Percentiles rank a stretch among this genome's conserved stretches.
These are phyloP conservation scores for Pyrrhoderma noxium DNA, from an alignment of 1,284 basidiomycete genomes.

Conservation along the genomic window DNA sequence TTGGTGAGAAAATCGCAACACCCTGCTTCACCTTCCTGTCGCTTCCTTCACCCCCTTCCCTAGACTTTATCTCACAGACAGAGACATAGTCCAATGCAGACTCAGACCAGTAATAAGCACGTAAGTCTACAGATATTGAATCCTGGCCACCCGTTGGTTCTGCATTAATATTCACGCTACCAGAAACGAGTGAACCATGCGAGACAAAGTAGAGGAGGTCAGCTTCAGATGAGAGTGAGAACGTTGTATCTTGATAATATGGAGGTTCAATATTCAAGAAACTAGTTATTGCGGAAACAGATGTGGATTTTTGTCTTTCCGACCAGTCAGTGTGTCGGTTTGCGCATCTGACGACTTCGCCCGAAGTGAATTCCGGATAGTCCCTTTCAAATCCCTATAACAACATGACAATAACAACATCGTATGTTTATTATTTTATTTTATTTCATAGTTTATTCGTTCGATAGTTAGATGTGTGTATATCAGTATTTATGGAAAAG, in stretches of 20 bases:
- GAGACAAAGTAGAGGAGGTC: conserved; percentile 25
- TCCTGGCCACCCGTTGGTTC: background rate
- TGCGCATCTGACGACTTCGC: conserved; percentile 1
- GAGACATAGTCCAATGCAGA: conserved; percentile 18
- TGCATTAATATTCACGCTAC: conserved; percentile 17
- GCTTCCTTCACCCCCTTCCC: background rate
- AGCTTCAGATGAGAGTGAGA: conserved; percentile 23
- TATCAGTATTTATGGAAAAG: too few species aligned
- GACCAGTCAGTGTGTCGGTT: background rate
- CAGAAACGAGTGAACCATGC: conserved; percentile 21
- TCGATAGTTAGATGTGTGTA: too few species aligned
- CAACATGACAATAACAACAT: too few species aligned
- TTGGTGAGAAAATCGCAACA: conserved; percentile 25
- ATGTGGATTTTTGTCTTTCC: too few species aligned
- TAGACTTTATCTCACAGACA: conserved; percentile 24
- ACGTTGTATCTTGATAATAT: conserved; percentile 13
- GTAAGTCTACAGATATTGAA: conserved; percentile 23
- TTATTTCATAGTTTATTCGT: too few species aligned
- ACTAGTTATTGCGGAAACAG: background rate
- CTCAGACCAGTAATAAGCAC: conserved; percentile 8
- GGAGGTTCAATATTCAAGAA: background rate
- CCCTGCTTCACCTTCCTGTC: conserved; percentile 23
- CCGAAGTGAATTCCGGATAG: conserved; percentile 10
- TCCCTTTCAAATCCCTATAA: conserved; percentile 7
- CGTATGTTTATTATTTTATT: too few species aligned